Evolutionary conservation across 768 basidiomycete genomes (phyloP).

Genomic region (Pisolithus marmoratus): DNA sequence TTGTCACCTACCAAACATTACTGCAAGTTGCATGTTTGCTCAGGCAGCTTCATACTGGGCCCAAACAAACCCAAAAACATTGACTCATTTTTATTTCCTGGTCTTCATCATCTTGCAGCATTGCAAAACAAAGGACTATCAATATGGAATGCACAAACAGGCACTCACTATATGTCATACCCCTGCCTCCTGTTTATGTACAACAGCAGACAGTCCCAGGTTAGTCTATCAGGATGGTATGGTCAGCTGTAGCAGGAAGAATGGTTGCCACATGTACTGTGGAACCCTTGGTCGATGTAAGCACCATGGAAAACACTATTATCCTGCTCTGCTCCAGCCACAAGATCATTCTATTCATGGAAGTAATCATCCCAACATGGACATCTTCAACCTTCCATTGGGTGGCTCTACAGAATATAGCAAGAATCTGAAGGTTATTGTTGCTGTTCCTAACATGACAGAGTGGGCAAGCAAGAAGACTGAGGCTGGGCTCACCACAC

Average conservation of each 20-base stretch:
- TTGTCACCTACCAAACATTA: constrained; percentile 13
- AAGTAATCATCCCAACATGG: constrained; percentile 26
- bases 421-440: not conserved
- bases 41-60: constrained; percentile 21
- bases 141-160: constrained; percentile 26
- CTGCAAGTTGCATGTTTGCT: constrained; percentile 7
- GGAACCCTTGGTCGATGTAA: constrained; percentile 23
- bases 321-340: constrained; percentile 26
- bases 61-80: constrained; percentile 27
- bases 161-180: constrained; percentile 10
- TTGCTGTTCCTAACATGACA: constrained; percentile 6
- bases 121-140: constrained; percentile 24
- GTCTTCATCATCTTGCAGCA: constrained; percentile 22
- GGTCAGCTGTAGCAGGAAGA: constrained; percentile 28
- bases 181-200: constrained; percentile 11
- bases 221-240: constrained; percentile 28
- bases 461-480: constrained; percentile 24
- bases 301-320: constrained; percentile 25
- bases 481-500: constrained; percentile 32
- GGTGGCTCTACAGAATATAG: constrained; percentile 6
- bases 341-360: constrained; percentile 19
- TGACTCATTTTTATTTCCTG: constrained; percentile 29
- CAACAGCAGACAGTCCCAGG: too few relatives aligned
- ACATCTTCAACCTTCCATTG: constrained; percentile 13
- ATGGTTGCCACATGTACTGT: constrained; percentile 34